Evolutionary conservation across 345 rosid species (phyloP).

Genomic region (Sonneratia caseolaris): DNA sequence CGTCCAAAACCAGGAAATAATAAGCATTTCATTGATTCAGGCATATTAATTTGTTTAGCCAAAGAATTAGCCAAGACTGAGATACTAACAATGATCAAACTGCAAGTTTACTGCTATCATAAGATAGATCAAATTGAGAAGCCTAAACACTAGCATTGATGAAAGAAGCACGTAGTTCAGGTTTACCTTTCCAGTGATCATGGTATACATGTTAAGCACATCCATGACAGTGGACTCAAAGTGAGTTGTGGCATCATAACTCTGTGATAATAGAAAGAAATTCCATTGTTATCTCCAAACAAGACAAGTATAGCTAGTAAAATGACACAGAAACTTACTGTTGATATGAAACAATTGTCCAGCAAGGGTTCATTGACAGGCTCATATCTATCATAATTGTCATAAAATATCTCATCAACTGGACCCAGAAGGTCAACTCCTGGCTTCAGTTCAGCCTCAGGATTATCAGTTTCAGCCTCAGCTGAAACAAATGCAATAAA

Average conservation of each 20-base stretch:
- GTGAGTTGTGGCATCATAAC: conserved; percentile 97
- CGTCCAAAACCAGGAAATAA: background rate
- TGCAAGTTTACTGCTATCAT: background rate
- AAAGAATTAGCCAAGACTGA: background rate
- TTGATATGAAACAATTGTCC: conserved; percentile 89
- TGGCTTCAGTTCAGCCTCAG: conserved; percentile 63
- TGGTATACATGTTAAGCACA: conserved; percentile 80
- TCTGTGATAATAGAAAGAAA: conserved; percentile 32
- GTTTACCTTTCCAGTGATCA: conserved; percentile 93
- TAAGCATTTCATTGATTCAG: background rate
- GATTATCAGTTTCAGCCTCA: conserved; percentile 85
- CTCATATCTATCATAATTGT: conserved; percentile 62
- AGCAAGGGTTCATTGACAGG: conserved; percentile 72
- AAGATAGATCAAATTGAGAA: background rate
- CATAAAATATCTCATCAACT: conserved; percentile 83
- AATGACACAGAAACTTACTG: conserved; percentile 33
- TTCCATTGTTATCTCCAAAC: conserved; percentile 3
- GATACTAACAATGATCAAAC: background rate
- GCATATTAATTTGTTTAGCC: background rate
- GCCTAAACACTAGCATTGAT: background rate
- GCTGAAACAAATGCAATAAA: conserved; percentile 88
- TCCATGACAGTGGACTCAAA: conserved; percentile 84
- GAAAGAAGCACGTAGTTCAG: background rate
- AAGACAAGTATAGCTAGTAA: background rate
- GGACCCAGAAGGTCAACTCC: conserved; percentile 80